Base-by-base conservation (phyloP, 1,284 basidiomycete species). In the Cystobasidium pallidum region DNA sequence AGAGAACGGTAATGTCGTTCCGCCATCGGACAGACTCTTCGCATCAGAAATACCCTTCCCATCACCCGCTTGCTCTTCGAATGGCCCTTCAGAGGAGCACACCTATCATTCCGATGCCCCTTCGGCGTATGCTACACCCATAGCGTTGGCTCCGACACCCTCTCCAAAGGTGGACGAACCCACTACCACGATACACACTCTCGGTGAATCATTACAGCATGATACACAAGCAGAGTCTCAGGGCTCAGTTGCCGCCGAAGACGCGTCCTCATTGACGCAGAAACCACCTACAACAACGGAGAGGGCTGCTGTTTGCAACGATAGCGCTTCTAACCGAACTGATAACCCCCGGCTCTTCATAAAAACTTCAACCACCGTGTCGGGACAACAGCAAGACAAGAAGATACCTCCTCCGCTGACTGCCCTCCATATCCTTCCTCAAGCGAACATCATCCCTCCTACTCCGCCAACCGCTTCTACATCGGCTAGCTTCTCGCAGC, bases 391-490 rank as follows among this genome's bases (percentile, higher is more conserved):
- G 30, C 62, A 51, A 19, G 62, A 49, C 26, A 64, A 49, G 21
- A 64, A 49, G 34, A 36, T 21, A 19, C 62, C 62, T 47, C 62
- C 62, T 17, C 62, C 62, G 4, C 28, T 64, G 17, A 41, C 26
- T 17, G 26, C 28, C 21, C 34, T 64, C 8, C 62, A 47, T 4
- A 43, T 49, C 34, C 34, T 66, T 6, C 68, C 59, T 2, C 52
- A 59, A 58, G 66, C 68, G 13, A 47, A 59, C 39, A 32, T 71
- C 1, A 71, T 71, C 26, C 68, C 68, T 24, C 68, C 68, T 41
- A 71, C 68, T 17, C 68, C 68, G 21, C 68, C 68, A 30, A 64
- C 68, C 7, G 58, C 67, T 32, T 66, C 64, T 54, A 66, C 64
- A 34, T 66, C 64, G 1, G 49, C 64, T 11, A 66, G 51, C 41